Evolutionary conservation across 2,329 filamentous ascomycete genomes (phyloP).

Genomic region (Magnaporthiopsis incrustans): DNA sequence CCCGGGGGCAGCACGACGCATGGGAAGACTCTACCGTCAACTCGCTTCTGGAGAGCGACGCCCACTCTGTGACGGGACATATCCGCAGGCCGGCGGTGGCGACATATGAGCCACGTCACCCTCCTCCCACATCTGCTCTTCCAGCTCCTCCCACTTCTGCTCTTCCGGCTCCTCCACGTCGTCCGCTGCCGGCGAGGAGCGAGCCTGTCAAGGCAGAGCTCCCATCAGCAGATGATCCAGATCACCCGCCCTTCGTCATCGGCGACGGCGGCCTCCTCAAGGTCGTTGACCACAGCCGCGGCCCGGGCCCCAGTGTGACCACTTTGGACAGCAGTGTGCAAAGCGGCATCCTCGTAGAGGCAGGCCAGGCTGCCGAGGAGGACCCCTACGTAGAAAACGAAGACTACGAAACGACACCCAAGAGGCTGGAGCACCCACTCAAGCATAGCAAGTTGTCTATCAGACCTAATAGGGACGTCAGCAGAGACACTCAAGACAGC

Average conservation of each 20-base stretch:
- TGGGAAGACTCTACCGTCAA: constrained; percentile 29
- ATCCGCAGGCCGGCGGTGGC: background rate
- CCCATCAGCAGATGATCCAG: background rate
- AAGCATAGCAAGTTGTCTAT: constrained; percentile 29
- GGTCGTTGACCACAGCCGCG: constrained; percentile 19
- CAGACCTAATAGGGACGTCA: constrained; percentile 22
- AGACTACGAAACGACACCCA: constrained; percentile 19
- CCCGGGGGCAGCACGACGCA: constrained; percentile 19
- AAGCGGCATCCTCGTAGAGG: constrained; percentile 15
- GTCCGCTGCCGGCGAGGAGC: background rate
- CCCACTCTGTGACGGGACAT: constrained; percentile 1
- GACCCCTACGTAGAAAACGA: constrained; percentile 17
- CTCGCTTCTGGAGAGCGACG: constrained; percentile 19
- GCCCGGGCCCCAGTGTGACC: constrained; percentile 13
- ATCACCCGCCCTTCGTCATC: constrained; percentile 22
- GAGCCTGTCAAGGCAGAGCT: background rate
- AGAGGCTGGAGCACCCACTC: constrained; percentile 14
- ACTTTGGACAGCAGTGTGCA: constrained; percentile 13
- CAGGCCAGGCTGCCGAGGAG: constrained; percentile 16
- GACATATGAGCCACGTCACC: background rate
- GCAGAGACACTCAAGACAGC: constrained; percentile 11
- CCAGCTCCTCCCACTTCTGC: background rate
- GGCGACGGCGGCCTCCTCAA: constrained; percentile 30
- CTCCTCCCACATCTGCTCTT: background rate
- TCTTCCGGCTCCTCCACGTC: background rate